Percentiles rank a stretch among this genome's conserved stretches.
Evolutionary conservation across 192 early-diverging fungal genomes (phyloP).

Genomic region (Backusella australiensis): DNA sequence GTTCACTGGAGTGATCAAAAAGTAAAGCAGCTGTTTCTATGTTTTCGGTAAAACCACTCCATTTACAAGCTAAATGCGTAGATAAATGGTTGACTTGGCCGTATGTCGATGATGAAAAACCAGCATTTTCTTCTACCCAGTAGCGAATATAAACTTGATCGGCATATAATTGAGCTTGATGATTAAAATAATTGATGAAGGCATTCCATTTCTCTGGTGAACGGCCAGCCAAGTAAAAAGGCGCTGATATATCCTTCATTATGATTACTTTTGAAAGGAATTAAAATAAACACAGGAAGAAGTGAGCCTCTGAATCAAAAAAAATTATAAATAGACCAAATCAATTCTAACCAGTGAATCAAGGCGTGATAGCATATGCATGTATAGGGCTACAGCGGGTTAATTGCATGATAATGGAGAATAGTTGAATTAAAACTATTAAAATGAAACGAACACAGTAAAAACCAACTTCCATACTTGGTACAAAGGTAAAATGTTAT

Average conservation of each 20-base stretch:
- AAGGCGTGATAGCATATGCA: too few species aligned
- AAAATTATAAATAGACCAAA: too few species aligned
- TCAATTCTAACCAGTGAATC: too few species aligned
- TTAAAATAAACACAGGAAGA: background rate
- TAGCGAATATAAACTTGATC: background rate
- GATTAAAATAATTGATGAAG: background rate
- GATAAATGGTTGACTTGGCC: background rate
- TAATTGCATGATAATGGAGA: too few species aligned
- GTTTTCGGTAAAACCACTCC: background rate
- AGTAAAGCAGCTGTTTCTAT: background rate
- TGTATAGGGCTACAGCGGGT: too few species aligned
- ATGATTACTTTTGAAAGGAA: background rate
- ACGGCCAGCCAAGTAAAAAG: background rate
- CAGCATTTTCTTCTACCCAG: background rate
- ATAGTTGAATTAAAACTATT: too few species aligned
- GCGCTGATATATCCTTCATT: background rate
- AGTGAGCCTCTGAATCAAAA: too few species aligned
- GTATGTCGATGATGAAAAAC: background rate
- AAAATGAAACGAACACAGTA: too few species aligned
- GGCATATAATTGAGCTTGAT: background rate
- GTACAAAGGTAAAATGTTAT: too few species aligned
- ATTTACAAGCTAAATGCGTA: constrained; percentile 13
- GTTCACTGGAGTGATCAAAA: background rate
- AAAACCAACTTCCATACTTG: too few species aligned
- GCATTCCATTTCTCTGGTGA: background rate